Conservation (phyloP, 2,329 filamentous ascomycete species). For the Zasmidium angulare region DNA sequence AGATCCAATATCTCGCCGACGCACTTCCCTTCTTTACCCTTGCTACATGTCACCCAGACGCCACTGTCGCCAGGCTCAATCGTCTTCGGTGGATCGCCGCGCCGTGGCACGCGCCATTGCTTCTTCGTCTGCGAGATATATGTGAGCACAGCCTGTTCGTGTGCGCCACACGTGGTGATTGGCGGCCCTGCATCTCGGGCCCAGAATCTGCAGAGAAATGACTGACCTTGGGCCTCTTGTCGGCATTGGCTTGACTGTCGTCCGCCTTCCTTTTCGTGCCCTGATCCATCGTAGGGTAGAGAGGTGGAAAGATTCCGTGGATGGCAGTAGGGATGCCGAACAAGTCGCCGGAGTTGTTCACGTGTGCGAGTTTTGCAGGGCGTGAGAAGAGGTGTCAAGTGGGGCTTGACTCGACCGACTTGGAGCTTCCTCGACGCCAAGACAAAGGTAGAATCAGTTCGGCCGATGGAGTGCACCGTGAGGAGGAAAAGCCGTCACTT, state of each 20-base stretch:
- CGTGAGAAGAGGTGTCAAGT: neutral
- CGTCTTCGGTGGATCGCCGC: constrained; percentile 27
- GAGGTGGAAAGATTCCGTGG: neutral
- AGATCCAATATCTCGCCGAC: constrained; percentile 65
- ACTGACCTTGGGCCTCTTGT: constrained; percentile 42
- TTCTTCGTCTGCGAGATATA: constrained; percentile 39
- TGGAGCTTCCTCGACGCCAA: neutral
- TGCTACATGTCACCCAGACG: constrained; percentile 76
- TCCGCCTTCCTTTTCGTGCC: constrained; percentile 40
- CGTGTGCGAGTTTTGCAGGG: neutral
- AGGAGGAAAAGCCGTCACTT: neutral
- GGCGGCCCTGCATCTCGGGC: no score
- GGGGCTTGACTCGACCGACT: neutral
- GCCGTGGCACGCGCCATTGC: constrained; percentile 44
- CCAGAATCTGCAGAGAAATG: constrained; percentile 1
- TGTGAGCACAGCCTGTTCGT: neutral
- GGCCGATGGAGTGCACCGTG: neutral
- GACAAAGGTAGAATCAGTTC: no score
- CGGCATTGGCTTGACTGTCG: constrained; percentile 27
- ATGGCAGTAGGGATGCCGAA: neutral
- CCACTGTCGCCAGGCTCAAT: constrained; percentile 70
- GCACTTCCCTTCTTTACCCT: constrained; percentile 69
- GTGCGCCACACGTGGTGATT: neutral
- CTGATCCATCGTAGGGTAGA: neutral
- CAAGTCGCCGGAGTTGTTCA: neutral